Percentiles rank a stretch among this genome's conserved stretches.
Conservation (phyloP, 306 rosid genomes). For the Vicia sativa region DNA sequence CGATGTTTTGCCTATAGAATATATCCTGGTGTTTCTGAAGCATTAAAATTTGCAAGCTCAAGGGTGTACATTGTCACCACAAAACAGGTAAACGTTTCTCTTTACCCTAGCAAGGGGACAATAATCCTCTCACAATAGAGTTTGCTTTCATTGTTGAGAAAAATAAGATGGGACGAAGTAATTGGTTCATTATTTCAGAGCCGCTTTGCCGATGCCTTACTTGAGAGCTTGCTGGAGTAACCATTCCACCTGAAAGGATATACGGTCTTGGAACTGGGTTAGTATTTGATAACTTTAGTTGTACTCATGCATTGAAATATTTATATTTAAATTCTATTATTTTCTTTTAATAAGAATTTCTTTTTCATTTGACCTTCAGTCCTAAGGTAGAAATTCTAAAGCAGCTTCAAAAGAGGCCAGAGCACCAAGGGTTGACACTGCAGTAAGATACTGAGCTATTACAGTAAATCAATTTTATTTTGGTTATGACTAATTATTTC, state of each 20-base stretch:
- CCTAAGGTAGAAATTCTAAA: slow-evolving; percentile 86
- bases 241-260: slow-evolving; percentile 75
- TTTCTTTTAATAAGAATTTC: background rate
- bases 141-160: slow-evolving; percentile 12
- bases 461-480: slow-evolving; percentile 19
- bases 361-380: slow-evolving; percentile 40
- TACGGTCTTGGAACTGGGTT: slow-evolving; percentile 84
- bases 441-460: slow-evolving; percentile 62
- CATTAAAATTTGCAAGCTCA: slow-evolving; percentile 77
- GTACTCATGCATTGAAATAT: background rate
- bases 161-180: slow-evolving; percentile 14
- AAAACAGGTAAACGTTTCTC: slow-evolving; percentile 58
- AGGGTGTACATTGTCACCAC: slow-evolving; percentile 79
- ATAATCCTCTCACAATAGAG: slow-evolving; percentile 16
- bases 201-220: slow-evolving; percentile 81
- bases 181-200: slow-evolving; percentile 46
- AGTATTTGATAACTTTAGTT: slow-evolving; percentile 29
- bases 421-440: slow-evolving; percentile 73
- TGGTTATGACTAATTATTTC: background rate
- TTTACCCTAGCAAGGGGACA: slow-evolving; percentile 10
- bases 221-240: slow-evolving; percentile 79
- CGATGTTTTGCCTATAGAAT: slow-evolving; percentile 50
- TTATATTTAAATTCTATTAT: slow-evolving; percentile 6
- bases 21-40: slow-evolving; percentile 91
- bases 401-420: slow-evolving; percentile 77